These are phyloP conservation scores for Ceratocystiopsis sp. DNA, from an alignment of 2,329 filamentous ascomycete genomes.

Conservation along the genomic window DNA sequence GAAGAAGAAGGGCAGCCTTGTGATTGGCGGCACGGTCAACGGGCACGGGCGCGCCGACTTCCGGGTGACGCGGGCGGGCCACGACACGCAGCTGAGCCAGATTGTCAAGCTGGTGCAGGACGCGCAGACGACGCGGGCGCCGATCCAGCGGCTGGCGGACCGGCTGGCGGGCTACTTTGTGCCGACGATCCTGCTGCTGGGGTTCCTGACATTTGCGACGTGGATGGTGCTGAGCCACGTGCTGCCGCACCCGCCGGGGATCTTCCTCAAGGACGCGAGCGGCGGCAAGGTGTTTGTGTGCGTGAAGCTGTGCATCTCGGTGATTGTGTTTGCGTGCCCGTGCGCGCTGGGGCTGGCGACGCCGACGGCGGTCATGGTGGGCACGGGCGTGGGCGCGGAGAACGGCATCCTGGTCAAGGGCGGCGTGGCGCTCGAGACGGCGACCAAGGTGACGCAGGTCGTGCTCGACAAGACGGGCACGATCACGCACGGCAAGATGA, in stretches of 20 bases:
- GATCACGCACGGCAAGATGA: slow-evolving; percentile 90
- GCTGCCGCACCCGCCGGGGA: slow-evolving; percentile 65
- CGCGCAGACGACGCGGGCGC: slow-evolving; percentile 83
- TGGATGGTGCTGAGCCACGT: slow-evolving; percentile 95
- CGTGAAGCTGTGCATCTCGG: slow-evolving; percentile 91
- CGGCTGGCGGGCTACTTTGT: slow-evolving; percentile 87
- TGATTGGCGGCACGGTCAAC: slow-evolving; percentile 94
- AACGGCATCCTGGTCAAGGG: slow-evolving; percentile 97
- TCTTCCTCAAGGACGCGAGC: slow-evolving; percentile 64
- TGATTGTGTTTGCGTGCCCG: slow-evolving; percentile 95
- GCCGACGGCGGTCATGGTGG: slow-evolving; percentile 96
- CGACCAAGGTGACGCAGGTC: slow-evolving; percentile 77
- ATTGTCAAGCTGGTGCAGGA: slow-evolving; percentile 98
- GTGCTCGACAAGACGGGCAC: slow-evolving; percentile 95
- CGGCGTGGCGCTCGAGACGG: slow-evolving; percentile 74
- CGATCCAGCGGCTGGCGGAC: slow-evolving; percentile 87
- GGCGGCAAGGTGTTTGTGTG: slow-evolving; percentile 95
- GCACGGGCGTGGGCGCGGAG: slow-evolving; percentile 89
- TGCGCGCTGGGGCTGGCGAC: slow-evolving; percentile 93
- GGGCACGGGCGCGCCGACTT: slow-evolving; percentile 84
- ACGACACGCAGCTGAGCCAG: slow-evolving; percentile 92
- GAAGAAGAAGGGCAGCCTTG: slow-evolving; percentile 60
- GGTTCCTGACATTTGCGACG: slow-evolving; percentile 64
- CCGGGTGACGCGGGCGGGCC: slow-evolving; percentile 76
- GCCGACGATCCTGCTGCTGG: slow-evolving; percentile 71